Evolutionary conservation across 1,139 yeast species (phyloP).

Genomic region (Yamadazyma sp.): DNA sequence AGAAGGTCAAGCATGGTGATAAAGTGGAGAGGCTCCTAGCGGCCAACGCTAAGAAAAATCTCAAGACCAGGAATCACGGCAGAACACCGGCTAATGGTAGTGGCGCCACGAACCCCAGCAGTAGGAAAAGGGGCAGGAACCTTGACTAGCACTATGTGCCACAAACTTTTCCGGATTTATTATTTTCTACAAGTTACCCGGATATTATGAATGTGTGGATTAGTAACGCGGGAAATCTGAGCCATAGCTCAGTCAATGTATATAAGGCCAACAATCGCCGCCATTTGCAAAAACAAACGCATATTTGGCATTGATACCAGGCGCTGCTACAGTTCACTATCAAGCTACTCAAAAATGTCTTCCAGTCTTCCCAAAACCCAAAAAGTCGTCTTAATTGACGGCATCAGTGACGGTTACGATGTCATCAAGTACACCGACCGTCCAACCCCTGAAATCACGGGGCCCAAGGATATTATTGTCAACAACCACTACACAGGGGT

Average conservation of each 20-base stretch:
- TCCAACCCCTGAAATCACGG: constrained; percentile 58
- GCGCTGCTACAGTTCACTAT: neutral
- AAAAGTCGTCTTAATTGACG: constrained; percentile 56
- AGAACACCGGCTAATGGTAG: neutral
- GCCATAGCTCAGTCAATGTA: neutral
- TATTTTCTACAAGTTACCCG: neutral
- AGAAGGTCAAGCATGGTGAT: constrained; percentile 68
- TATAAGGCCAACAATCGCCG: too few species aligned
- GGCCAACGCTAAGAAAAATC: constrained; percentile 50
- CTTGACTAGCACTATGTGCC: too few species aligned
- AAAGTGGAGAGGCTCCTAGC: constrained; percentile 73
- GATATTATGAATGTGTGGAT: too few species aligned
- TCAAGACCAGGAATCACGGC: neutral
- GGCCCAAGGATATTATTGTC: constrained; percentile 58
- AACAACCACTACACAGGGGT: constrained; percentile 76
- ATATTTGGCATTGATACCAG: neutral
- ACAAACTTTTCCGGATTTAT: too few species aligned
- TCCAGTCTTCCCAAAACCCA: constrained; percentile 53
- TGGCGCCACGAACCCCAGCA: neutral
- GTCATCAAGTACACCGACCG: constrained; percentile 46
- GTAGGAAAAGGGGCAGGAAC: neutral
- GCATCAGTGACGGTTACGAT: constrained; percentile 46
- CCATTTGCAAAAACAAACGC: neutral
- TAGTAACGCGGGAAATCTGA: neutral
- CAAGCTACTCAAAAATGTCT: neutral